Base-by-base conservation (phyloP, 2,329 filamentous ascomycete species). In the Verticillium zaregamsianum region DNA sequence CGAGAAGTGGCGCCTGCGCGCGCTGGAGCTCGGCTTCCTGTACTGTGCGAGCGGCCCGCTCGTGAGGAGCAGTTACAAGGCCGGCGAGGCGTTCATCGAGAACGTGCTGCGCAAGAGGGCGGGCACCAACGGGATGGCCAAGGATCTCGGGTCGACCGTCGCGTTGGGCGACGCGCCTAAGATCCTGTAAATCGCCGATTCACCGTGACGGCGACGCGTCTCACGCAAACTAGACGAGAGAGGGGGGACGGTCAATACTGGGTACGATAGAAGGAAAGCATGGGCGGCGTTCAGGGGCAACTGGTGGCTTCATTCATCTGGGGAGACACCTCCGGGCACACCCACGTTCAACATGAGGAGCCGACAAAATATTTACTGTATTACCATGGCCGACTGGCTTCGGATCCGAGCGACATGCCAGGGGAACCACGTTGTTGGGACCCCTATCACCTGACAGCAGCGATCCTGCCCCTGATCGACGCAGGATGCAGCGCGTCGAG, bases 31-130 rank as follows among this genome's bases (percentile, higher is more conserved):
- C 88, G 95, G 95, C 57, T 99, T 99, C 83, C 77, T 99, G 68
- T 99, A 98, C 80, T 96, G 93, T 74, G 95, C 95, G 15, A 95
- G 91, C 62, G 95, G 95, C 0, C 95, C 95, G 2, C 80, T 99
- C 57, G 94, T 99, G 28, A 86, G 95, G 63, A 97, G 93, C 68
- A 96, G 91, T 56, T 99, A 99, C 80, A 99, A 99, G 82, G 95
- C 95, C 2, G 95, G 95, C 40, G 95, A 99, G 80, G 92, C 93
- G 1, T 99, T 99, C 73, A 99, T 99, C 68, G 95, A 99, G 82
- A 99, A 99, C 70, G 94, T 99, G 23, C 79, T 99, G 63, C 91
- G 92, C 77, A 96, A 96, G 86, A 83, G 92, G 58, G 84, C 81
- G 0, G 80, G 78, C 23, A 76, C 77, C 65, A 81, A 76, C 66